Evolutionary conservation across 352 stramenopile species (phyloP), one percentile per base, ranked within the genome.

Genomic region (Pythium sp.): DNA sequence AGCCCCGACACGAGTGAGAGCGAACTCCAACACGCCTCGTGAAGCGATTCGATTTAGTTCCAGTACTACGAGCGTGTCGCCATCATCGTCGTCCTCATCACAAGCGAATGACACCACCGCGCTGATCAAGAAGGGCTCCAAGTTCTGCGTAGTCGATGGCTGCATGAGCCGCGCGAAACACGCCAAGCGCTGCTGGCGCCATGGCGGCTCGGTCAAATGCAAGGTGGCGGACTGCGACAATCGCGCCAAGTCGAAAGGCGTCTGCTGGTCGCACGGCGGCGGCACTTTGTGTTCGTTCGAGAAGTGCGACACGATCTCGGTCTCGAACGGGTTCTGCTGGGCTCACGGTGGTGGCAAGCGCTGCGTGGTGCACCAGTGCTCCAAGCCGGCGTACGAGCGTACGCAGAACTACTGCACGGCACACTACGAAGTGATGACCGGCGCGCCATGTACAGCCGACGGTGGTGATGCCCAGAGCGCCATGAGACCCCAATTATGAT

Each of bases 201-300:
- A 89, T 71, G 80, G 80, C 34, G 80, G 80, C 34, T 89, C 80
- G 14, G 72, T 85, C 62, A 82, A 86, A 64, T 91, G 83, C 76
- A 87, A 83, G 32, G 68, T 85, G 4, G 58, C 66, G 0, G 80
- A 82, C 68, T 85, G 79, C 53, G 58, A 61, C 8, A 89, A 89
- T 64, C 79, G 78, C 49, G 78, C 79, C 43, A 89, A 89, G 67
- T 80, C 79, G 30, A 84, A 84, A 56, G 81, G 81, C 15, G 73
- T 89, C 4, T 89, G 81, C 67, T 89, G 81, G 81, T 84, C 77
- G 15, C 81, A 89, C 65, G 81, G 81, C 18, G 81, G 81, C 36
- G 81, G 81, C 54, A 89, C 76, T 0, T 56, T 78, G 6, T 87
- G 79, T 64, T 77, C 75, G 0, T 76, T 76, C 68, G 63, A 58